Evolutionary conservation across 2,329 filamentous ascomycete species (phyloP), one percentile per base, ranked within the genome.

Genomic region (Xylariomycetidae sp.): DNA sequence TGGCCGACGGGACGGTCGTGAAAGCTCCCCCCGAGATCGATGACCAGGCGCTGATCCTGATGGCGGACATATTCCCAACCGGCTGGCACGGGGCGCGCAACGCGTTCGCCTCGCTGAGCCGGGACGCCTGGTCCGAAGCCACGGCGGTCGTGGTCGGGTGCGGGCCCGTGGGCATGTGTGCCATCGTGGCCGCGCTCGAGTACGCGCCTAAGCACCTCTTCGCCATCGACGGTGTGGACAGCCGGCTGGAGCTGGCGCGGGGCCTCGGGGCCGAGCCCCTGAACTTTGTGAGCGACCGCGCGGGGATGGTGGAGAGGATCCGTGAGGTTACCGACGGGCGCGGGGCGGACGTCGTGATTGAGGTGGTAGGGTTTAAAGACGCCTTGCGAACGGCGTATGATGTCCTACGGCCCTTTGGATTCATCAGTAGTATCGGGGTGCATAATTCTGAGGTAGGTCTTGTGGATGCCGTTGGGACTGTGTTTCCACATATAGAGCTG

Each of bases 21-120:
- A 82, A 81, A 50, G 82, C 87, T 0, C 83, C 85, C 0, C 60
- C 75, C 2, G 76, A 72, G 7, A 82, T 94, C 37, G 76, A 82
- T 14, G 82, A 90, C 46, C 74, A 84, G 44, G 79, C 79, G 22
- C 69, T 94, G 30, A 79, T 94, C 6, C 72, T 95, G 16, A 94
- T 95, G 88, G 88, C 86, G 12, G 88, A 95, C 54, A 94, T 95
- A 50, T 94, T 92, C 60, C 88, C 88, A 2, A 87, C 82, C 0
- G 85, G 89, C 6, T 94, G 79, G 63, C 94, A 89, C 49, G 88
- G 86, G 6, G 85, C 85, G 4, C 72, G 74, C 37, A 92, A 88
- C 51, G 89, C 80, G 6, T 82, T 94, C 58, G 75, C 76, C 37
- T 63, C 81, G 51, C 69, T 82, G 25, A 51, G 57, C n/a, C 49